Percentiles rank a stretch among this genome's conserved stretches.
Evolutionary conservation across 306 rosid species (phyloP).

Genomic region (Cucurbita ficifolia): DNA sequence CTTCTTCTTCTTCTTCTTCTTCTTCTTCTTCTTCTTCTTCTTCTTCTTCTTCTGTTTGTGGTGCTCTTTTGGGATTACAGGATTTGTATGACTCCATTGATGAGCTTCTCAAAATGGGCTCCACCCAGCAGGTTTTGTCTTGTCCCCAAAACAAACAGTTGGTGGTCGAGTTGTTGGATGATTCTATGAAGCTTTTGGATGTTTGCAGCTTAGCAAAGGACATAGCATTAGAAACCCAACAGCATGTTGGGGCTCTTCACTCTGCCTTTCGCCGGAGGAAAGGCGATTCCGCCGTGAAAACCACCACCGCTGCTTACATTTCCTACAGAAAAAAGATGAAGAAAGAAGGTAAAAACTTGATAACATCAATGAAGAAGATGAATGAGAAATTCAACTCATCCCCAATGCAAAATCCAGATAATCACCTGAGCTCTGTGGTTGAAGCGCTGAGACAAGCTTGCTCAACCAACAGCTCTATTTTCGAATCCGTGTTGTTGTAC

Average conservation of each 20-base stretch:
- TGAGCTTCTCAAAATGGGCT: conserved; percentile 42
- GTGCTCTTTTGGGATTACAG: conserved; percentile 24
- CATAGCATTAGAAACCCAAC: conserved; percentile 28
- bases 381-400: conserved; percentile 18
- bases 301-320: conserved; percentile 19
- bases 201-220: conserved; percentile 45
- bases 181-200: conserved; percentile 45
- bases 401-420: conserved; percentile 16
- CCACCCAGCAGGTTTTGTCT: conserved; percentile 37
- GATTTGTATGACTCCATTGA: conserved; percentile 35
- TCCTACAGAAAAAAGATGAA: conserved; percentile 35
- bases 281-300: conserved; percentile 32
- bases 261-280: conserved; percentile 56
- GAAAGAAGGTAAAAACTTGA: conserved; percentile 35
- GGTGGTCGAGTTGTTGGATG: conserved; percentile 46
- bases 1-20: conserved; percentile 22
- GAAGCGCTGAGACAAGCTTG: conserved; percentile 22
- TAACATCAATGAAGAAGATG: conserved; percentile 24
- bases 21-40: conserved; percentile 21
- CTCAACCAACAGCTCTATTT: conserved; percentile 16
- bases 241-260: conserved; percentile 35
- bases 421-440: conserved; percentile 11
- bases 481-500: conserved; percentile 26
- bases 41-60: conserved; percentile 24
- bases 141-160: conserved; percentile 18